Base-by-base conservation (phyloP, 2,329 filamentous ascomycete species). In the Stagonosporopsis vannaccii region DNA sequence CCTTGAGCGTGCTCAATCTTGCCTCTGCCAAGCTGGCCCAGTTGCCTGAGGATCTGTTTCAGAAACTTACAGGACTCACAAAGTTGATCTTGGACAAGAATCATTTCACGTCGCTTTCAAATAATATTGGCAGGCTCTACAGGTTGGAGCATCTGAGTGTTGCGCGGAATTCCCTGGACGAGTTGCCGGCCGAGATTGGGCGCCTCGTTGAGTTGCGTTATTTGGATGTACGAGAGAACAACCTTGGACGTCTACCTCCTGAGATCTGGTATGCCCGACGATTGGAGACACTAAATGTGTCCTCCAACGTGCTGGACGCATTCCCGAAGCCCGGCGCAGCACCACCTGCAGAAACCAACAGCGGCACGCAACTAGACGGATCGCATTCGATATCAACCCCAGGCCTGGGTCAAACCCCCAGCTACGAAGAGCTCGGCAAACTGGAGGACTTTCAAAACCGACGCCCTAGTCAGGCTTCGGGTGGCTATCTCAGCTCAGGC, bases 201-300 rank as follows among this genome's bases (percentile, higher is more conserved):
- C 93, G 91, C 62, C 82, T 99, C 22, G 85, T 84, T 0, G 94
- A 98, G 74, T 82, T 99, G 59, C 89, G 87, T 49, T 89, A 92
- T 60, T 82, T 99, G 36, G 94, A 99, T 72, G 84, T 98, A 17
- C 86, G 94, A 61, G 92, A 95, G 71, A 99, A 98, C 79, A 99
- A 98, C 70, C 84, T 99, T 55, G 90, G 89, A 62, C 90, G 89
- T 69, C 81, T 99, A 28, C 95, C 95, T 2, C 87, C 91, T 71
- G 95, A 99, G 71, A 84, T 99, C n/a, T 99, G 95, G 95, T 94
- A 91, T 82, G 94, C 94, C 47, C 89, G 89, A 66, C 92, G 90
- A 71, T 78, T 99, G 51, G 93, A 98, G 75, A 94, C 90, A 0
- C 84, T 99, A 56, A 99, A 99, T 67, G 88, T 96, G 12, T 98